phyloP scores from a whole-genome alignment of 495 filamentous ascomycete species.

The Aspergillus kassunensis region DNA sequence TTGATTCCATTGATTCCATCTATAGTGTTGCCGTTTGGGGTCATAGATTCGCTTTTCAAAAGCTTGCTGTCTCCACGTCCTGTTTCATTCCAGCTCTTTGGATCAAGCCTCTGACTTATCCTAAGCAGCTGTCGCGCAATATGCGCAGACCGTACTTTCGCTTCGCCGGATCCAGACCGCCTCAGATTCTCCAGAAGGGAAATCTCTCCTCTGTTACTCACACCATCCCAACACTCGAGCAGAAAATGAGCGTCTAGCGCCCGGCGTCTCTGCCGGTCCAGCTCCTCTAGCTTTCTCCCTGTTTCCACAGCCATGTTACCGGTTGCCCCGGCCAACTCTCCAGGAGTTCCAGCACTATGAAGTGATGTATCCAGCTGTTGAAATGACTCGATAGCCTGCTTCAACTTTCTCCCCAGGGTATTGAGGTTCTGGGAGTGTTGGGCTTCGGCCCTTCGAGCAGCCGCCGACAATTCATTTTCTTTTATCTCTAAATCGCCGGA shows the following conservation, averaged over 20 bases:
- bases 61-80: slow-evolving; percentile 59
- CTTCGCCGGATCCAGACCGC: slow-evolving; percentile 72
- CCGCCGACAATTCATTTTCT: slow-evolving; percentile 85
- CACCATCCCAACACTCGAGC: slow-evolving; percentile 92
- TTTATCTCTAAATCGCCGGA: slow-evolving; percentile 79
- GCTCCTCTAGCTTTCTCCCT: slow-evolving; percentile 85
- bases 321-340: slow-evolving; percentile 56
- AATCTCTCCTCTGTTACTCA: slow-evolving; percentile 78
- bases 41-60: slow-evolving; percentile 31
- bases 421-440: slow-evolving; percentile 89
- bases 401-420: slow-evolving; percentile 78
- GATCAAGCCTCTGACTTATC: slow-evolving; percentile 81
- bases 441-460: slow-evolving; percentile 84
- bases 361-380: slow-evolving; percentile 80
- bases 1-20: slow-evolving; percentile 33
- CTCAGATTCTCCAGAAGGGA: slow-evolving; percentile 76
- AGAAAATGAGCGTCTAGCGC: slow-evolving; percentile 92
- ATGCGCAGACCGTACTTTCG: slow-evolving; percentile 82
- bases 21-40: slow-evolving; percentile 36
- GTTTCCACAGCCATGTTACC: slow-evolving; percentile 91
- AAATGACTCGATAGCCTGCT: slow-evolving; percentile 85
- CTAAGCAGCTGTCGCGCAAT: slow-evolving; percentile 85
- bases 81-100: slow-evolving; percentile 61
- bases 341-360: slow-evolving; percentile 44
- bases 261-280: slow-evolving; percentile 85